Percentiles rank a stretch among this genome's conserved stretches.
Conservation (phyloP, 2,329 filamentous ascomycete species). For the Microcyclospora tardicrescens region DNA sequence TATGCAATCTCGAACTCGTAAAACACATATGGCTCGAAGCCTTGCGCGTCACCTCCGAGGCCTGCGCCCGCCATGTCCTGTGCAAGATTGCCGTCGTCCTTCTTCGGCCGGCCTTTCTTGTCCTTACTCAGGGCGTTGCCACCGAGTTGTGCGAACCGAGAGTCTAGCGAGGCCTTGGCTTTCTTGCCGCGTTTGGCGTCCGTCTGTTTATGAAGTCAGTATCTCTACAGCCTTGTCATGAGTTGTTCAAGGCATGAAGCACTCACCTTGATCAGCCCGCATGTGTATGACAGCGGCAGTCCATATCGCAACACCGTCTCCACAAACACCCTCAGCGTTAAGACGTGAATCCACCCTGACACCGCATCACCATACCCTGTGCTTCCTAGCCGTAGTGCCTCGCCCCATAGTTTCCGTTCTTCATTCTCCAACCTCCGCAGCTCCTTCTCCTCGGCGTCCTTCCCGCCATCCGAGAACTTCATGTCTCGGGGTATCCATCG, state of each 20-base stretch:
- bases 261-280: slow-evolving; percentile 66
- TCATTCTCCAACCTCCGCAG: slow-evolving; percentile 69
- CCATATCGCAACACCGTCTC: slow-evolving; percentile 97
- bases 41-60: slow-evolving; percentile 54
- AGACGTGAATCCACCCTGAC: slow-evolving; percentile 89
- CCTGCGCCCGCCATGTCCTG: slow-evolving; percentile 73
- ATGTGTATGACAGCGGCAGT: slow-evolving; percentile 78
- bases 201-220: slow-evolving; percentile 42
- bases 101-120: slow-evolving; percentile 82
- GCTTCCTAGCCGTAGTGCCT: slow-evolving; percentile 71
- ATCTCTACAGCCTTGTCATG: not conserved
- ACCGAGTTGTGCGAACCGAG: slow-evolving; percentile 77
- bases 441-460: slow-evolving; percentile 79
- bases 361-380: slow-evolving; percentile 95
- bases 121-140: slow-evolving; percentile 89
- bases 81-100: slow-evolving; percentile 69
- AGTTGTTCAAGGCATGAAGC: not conserved
- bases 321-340: slow-evolving; percentile 86
- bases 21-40: slow-evolving; percentile 94
- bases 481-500: slow-evolving; percentile 94
- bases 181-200: slow-evolving; percentile 72
- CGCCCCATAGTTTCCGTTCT: slow-evolving; percentile 84
- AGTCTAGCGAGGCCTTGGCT: slow-evolving; percentile 53
- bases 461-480: slow-evolving; percentile 80
- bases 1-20: slow-evolving; percentile 77